Evolutionary conservation across 441 rosid species (phyloP).

Genomic region (Eutrema salsugineum): DNA sequence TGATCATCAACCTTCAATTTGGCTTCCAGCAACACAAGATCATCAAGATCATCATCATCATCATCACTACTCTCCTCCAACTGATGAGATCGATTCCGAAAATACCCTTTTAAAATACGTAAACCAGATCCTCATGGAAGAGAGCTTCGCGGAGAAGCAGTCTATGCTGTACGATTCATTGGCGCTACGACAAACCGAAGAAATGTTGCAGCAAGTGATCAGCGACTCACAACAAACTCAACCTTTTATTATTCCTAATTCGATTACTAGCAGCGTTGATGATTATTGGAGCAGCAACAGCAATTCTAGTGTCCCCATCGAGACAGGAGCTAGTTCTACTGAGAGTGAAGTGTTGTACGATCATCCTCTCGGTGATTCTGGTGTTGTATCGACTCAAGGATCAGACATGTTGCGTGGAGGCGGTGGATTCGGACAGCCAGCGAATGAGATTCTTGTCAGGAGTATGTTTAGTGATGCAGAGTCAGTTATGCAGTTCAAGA

Average conservation of each 20-base stretch:
- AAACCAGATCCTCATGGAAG: conserved; percentile 40
- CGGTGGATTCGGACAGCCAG: not conserved
- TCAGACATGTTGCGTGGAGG: not conserved
- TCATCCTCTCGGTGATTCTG: not conserved
- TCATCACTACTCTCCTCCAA: conserved; percentile 18
- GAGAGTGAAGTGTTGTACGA: conserved; percentile 7
- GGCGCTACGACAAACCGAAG: conserved; percentile 40
- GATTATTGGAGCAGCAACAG: not conserved
- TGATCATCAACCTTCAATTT: conserved; percentile 11
- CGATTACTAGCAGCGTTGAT: conserved; percentile 16
- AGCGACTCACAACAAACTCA: conserved; percentile 11
- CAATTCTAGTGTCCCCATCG: conserved; percentile 3
- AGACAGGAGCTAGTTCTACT: not conserved
- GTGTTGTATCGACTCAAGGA: not conserved
- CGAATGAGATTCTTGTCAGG: conserved; percentile 19
- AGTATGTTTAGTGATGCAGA: conserved; percentile 53
- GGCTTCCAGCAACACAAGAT: conserved; percentile 30
- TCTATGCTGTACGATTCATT: conserved; percentile 38
- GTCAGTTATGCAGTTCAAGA: conserved; percentile 61
- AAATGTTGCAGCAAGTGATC: conserved; percentile 37
- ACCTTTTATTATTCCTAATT: not conserved
- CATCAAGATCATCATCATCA: conserved; percentile 1
- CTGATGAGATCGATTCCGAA: conserved; percentile 19
- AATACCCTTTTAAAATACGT: conserved; percentile 34
- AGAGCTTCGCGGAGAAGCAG: conserved; percentile 34